phyloP scores from a whole-genome alignment of 2,329 filamentous ascomycete genomes.

The Colletotrichum sp. region DNA sequence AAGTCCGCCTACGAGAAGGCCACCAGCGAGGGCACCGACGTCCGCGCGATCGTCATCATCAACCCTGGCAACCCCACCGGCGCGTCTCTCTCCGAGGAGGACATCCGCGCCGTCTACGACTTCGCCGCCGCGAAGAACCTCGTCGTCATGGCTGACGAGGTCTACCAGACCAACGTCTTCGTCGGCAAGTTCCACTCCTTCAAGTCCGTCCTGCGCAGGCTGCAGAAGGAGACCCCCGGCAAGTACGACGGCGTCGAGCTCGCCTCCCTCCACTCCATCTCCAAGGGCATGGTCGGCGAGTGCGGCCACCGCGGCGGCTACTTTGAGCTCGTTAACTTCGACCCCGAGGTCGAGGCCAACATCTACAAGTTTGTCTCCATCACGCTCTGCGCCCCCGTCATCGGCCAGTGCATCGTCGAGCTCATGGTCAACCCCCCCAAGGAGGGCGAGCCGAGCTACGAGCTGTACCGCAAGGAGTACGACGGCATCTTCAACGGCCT shows the following conservation, averaged over 20 bases:
- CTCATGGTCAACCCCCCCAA: constrained; percentile 96
- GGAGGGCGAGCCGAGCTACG: constrained; percentile 81
- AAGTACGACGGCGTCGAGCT: constrained; percentile 88
- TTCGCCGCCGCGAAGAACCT: constrained; percentile 85
- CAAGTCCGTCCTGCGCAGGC: constrained; percentile 82
- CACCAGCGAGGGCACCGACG: constrained; percentile 77
- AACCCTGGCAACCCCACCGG: constrained; percentile 98
- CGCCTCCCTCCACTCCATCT: constrained; percentile 89
- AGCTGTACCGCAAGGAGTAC: constrained; percentile 86
- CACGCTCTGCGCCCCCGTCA: constrained; percentile 92
- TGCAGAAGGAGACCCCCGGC: constrained; percentile 76
- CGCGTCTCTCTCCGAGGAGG: constrained; percentile 77
- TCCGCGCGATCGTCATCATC: constrained; percentile 94
- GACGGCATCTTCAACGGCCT: constrained; percentile 80
- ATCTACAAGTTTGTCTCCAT: constrained; percentile 99
- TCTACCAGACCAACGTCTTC: constrained; percentile 99
- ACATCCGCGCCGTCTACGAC: constrained; percentile 84
- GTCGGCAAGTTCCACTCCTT: constrained; percentile 93
- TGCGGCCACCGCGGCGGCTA: constrained; percentile 97
- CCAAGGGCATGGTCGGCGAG: constrained; percentile 99
- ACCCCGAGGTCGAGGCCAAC: constrained; percentile 82
- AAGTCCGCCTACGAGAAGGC: constrained; percentile 75
- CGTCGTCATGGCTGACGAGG: constrained; percentile 93
- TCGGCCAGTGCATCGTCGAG: constrained; percentile 95
- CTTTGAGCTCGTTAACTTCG: constrained; percentile 94